A percentile compares a stretch with the other conserved stretches of the same genome.
phyloP scores from a whole-genome alignment of 768 basidiomycete species.

The Pisolithus tinctorius region DNA sequence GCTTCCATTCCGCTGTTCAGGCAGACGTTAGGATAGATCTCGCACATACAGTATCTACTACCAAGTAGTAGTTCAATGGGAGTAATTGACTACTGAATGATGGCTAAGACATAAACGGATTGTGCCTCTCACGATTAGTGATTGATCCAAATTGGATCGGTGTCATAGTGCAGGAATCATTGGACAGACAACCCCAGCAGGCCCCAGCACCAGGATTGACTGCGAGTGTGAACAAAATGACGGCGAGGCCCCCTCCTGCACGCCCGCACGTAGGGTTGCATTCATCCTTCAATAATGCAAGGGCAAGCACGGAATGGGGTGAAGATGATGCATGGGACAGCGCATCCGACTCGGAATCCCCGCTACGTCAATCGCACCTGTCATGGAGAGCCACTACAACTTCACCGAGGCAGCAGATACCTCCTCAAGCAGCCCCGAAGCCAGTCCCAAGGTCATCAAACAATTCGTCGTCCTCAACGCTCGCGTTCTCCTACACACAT shows the following conservation, averaged over 20 bases:
- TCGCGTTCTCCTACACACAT: constrained; percentile 80
- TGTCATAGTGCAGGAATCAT: neutral
- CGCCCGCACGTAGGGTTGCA: constrained; percentile 67
- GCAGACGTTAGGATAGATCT: no score
- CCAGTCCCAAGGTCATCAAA: constrained; percentile 43
- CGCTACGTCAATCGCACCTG: constrained; percentile 42
- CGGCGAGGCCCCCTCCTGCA: constrained; percentile 62
- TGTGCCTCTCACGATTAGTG: no score
- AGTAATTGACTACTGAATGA: no score
- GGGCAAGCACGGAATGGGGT: constrained; percentile 56
- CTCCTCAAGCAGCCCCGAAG: constrained; percentile 41
- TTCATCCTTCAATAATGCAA: constrained; percentile 36
- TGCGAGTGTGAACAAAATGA: constrained; percentile 23
- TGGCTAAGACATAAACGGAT: no score
- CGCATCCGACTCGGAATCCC: constrained; percentile 70
- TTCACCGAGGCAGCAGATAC: constrained; percentile 18
- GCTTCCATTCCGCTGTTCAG: no score
- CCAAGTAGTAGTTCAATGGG: no score
- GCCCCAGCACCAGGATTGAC: neutral
- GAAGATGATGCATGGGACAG: constrained; percentile 89
- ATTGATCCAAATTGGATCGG: no score
- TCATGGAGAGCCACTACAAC: constrained; percentile 33
- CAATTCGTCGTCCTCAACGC: constrained; percentile 56
- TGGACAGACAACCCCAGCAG: neutral
- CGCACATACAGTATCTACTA: no score